These are phyloP conservation scores for Priceomyces castillae DNA, from an alignment of 805 yeast species.

Conservation along the genomic window DNA sequence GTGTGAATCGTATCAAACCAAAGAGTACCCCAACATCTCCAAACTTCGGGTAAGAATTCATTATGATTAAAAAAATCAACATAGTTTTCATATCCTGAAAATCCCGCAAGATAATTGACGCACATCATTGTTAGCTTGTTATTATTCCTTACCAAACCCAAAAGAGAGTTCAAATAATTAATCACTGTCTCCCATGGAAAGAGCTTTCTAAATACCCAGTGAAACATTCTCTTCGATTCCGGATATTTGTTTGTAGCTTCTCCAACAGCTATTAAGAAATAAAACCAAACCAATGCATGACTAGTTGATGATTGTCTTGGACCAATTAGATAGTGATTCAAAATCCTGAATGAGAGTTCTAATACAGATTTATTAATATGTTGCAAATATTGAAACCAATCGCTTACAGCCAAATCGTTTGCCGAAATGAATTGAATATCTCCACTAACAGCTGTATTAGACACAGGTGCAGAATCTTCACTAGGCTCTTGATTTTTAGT, in stretches of 20 bases:
- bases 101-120: conserved; percentile 12
- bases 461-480: conserved; percentile 1
- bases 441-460: conserved; percentile 16
- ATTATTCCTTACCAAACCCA: conserved; percentile 32
- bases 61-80: conserved; percentile 52
- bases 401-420: conserved; percentile 31
- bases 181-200: conserved; percentile 71
- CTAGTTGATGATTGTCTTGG: conserved; percentile 70
- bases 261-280: conserved; percentile 65
- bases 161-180: conserved; percentile 58
- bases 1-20: conserved; percentile 66
- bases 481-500: conserved; percentile 31
- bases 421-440: conserved; percentile 35
- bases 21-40: conserved; percentile 83
- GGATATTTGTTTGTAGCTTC: conserved; percentile 50
- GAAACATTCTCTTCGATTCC: conserved; percentile 44
- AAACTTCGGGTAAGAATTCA: conserved; percentile 69
- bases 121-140: conserved; percentile 22
- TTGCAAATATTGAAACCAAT: conserved; percentile 59
- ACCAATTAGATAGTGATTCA: conserved; percentile 64
- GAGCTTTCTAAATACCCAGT: conserved; percentile 50
- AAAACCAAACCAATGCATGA: conserved; percentile 74
- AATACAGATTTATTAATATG: conserved; percentile 61
- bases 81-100: conserved; percentile 31
- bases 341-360: conserved; percentile 65